Evolutionary conservation across 768 basidiomycete species (phyloP).

Genomic region (Amanita thiersii): DNA sequence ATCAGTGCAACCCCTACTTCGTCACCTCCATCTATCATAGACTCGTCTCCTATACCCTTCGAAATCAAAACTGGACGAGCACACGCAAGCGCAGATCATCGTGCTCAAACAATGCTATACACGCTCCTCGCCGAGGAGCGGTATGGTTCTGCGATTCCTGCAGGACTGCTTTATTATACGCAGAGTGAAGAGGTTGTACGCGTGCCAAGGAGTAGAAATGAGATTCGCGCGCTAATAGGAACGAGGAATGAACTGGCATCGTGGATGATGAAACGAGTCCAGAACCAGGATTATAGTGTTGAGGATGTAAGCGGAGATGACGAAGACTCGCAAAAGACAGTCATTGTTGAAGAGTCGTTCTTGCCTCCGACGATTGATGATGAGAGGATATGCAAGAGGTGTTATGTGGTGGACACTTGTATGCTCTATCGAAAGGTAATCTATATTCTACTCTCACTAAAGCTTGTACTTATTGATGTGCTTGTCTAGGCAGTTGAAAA

Average conservation of each 20-base stretch:
- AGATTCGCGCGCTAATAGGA: slow-evolving; percentile 75
- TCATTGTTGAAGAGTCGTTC: slow-evolving; percentile 40
- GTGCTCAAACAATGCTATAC: slow-evolving; percentile 97
- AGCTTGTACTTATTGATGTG: neutral
- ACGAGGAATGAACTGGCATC: slow-evolving; percentile 80
- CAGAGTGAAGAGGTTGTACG: slow-evolving; percentile 82
- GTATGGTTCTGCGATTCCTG: slow-evolving; percentile 74
- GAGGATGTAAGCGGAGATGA: slow-evolving; percentile 11
- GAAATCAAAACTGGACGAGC: slow-evolving; percentile 95
- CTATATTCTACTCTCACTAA: neutral
- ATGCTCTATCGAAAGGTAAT: slow-evolving; percentile 88
- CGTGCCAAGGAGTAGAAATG: slow-evolving; percentile 74
- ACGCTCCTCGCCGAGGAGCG: slow-evolving; percentile 85
- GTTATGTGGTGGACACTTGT: slow-evolving; percentile 79
- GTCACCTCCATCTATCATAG: neutral
- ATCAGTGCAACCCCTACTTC: neutral
- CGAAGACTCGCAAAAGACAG: slow-evolving; percentile 5
- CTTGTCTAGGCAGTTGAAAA: slow-evolving; percentile 59
- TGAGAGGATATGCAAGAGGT: slow-evolving; percentile 66
- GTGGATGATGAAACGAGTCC: slow-evolving; percentile 57
- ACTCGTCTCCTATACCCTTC: slow-evolving; percentile 41
- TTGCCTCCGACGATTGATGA: slow-evolving; percentile 87
- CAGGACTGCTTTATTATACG: slow-evolving; percentile 90
- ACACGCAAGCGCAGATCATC: slow-evolving; percentile 76
- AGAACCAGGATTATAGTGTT: slow-evolving; percentile 12